Evolutionary conservation across 106 monocot species (phyloP).

Genomic region (Phalaenopsis equestris): DNA sequence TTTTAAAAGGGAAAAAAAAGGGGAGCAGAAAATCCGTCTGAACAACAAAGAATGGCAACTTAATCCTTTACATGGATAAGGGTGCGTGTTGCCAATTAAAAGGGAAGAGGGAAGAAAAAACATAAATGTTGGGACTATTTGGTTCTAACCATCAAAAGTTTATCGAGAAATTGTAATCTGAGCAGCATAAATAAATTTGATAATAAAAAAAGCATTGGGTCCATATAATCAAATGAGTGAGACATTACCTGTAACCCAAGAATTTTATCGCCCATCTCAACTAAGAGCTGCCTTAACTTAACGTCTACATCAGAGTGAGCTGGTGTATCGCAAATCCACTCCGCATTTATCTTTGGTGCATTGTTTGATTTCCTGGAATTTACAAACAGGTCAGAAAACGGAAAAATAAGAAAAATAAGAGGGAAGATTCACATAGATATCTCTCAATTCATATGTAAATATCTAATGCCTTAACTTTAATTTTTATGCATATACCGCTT

Average conservation of each 20-base stretch:
- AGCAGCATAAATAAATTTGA: background rate
- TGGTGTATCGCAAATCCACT: conserved; percentile 71
- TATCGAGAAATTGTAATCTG: background rate
- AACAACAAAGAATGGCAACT: background rate
- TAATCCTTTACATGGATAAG: background rate
- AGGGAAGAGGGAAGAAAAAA: background rate
- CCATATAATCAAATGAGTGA: background rate
- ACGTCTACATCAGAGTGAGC: conserved; percentile 84
- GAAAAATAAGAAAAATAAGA: background rate
- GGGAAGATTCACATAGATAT: no score
- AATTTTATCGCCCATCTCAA: conserved; percentile 77
- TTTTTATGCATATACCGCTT: no score
- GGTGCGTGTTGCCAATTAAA: background rate
- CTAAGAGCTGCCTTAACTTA: conserved; percentile 59
- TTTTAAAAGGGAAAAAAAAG: background rate
- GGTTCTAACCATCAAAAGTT: background rate
- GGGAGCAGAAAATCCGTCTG: background rate
- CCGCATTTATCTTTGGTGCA: conserved; percentile 16
- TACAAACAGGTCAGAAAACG: background rate
- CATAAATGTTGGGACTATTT: background rate
- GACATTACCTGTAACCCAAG: conserved; percentile 79
- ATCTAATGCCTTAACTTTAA: no score
- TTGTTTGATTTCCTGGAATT: conserved; percentile 40
- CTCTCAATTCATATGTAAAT: no score
- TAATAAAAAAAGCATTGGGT: background rate